Conservation (phyloP, 2,329 filamentous ascomycete species). For the Fonsecaea monophora region DNA sequence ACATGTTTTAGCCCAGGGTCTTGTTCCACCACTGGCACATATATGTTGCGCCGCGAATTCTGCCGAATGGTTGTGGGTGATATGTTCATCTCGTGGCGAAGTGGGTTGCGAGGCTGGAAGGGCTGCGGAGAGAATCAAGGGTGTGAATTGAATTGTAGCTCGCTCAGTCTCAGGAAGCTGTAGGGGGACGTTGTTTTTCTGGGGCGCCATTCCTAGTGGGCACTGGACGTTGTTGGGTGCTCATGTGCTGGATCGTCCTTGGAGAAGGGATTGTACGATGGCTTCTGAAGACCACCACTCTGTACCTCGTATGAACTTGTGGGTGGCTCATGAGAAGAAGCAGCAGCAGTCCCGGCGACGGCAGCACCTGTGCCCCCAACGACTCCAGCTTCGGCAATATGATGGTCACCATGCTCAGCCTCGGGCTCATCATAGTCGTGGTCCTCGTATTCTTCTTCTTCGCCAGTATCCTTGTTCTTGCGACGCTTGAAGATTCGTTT, state of each 20-base stretch:
- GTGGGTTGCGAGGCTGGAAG: conserved; percentile 1
- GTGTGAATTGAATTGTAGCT: conserved; percentile 16
- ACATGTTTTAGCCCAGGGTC: conserved; percentile 12
- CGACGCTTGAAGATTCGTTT: conserved; percentile 40
- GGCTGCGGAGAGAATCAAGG: conserved; percentile 25
- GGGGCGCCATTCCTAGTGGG: neutral
- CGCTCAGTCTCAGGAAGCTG: neutral
- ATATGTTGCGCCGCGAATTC: conserved; percentile 6
- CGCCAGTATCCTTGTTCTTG: conserved; percentile 41
- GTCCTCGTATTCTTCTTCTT: conserved; percentile 38
- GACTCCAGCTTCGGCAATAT: conserved; percentile 20
- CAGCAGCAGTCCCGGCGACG: conserved; percentile 13
- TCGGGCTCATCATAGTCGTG: conserved; percentile 37
- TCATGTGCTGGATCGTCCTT: conserved; percentile 26
- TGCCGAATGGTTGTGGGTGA: conserved; percentile 9
- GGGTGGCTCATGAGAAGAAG: conserved; percentile 12
- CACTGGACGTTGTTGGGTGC: neutral
- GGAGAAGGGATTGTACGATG: conserved; percentile 35
- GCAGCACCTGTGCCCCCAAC: conserved; percentile 19
- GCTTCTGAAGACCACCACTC: conserved; percentile 32
- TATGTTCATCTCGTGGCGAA: neutral
- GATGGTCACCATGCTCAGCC: conserved; percentile 14
- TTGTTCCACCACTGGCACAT: neutral
- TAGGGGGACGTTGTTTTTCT: neutral
- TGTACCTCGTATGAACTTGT: conserved; percentile 19